Evolutionary conservation across 225 moss, liverwort and hornwort genomes (phyloP), one percentile per base, ranked within the genome.

Genomic region (Polytrichum commune): DNA sequence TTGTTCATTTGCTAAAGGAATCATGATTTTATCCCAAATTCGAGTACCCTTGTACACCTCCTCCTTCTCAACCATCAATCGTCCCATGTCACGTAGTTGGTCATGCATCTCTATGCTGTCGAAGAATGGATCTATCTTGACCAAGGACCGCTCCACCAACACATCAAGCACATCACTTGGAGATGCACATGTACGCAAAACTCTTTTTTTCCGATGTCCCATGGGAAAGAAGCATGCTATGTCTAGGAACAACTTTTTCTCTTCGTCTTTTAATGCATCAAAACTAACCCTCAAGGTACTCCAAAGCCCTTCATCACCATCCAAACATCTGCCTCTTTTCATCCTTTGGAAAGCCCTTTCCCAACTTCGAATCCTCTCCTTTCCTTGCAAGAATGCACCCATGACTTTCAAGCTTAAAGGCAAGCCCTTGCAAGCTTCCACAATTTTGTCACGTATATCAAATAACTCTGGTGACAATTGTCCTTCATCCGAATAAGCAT

Each of bases 331-430:
- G 1, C 29, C 65, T 18, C n/a, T 65, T 65, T 65, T 65, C 19
- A 65, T 29, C 27, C 65, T 65, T 65, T 35, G 65, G 5, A 65
- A 65, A 29, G 65, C 65, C 8, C 18, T n/a, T 27, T 65, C 65
- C 65, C 33, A 65, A 29, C 29, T 9, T 33, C n/a, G 65, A 29
- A 65, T 5, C 29, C 27, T 29, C 65, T 65, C 5, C 5, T 29
- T 22, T 22, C 32, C 65, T 18, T n/a, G 18, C 29, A 65, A 65
- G 22, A 29, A 65, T 19, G 18, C 5, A 22, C 29, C 33, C 32
- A 65, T 65, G 27, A 65, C 65, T 8, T 65, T 65, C 65, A 65
- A 65, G 20, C 65, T 65, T 18, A 35, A 65, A 29, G 65, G 65
- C 29, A 65, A 32, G 65, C 65, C 28, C 0, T 32, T 26, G 26